phyloP scores from a whole-genome alignment of 1,284 basidiomycete genomes.

The Boletus hoseneyae region DNA sequence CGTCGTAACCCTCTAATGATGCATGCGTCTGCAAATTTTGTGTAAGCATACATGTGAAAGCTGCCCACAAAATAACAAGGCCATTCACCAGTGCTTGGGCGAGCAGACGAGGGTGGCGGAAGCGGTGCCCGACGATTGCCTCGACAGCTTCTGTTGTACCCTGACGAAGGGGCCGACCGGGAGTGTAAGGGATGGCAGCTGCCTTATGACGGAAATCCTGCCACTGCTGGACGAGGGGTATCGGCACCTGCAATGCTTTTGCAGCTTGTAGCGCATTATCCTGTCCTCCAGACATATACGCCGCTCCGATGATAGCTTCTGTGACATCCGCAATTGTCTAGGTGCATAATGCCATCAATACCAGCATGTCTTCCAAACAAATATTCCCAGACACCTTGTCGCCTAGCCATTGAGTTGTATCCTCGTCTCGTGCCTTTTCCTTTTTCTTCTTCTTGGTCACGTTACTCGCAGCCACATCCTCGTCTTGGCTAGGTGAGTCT shows the following conservation, averaged over 20 bases:
- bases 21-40: constrained; percentile 53
- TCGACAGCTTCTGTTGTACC: constrained; percentile 56
- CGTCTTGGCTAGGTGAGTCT: constrained; percentile 14
- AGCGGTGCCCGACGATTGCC: constrained; percentile 55
- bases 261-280: constrained; percentile 59
- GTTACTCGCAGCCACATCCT: constrained; percentile 26
- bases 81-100: constrained; percentile 64
- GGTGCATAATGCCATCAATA: constrained; percentile 13
- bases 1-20: constrained; percentile 52
- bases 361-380: constrained; percentile 8
- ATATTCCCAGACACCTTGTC: constrained; percentile 57
- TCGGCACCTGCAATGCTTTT: constrained; percentile 60
- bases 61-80: not conserved
- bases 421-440: constrained; percentile 46
- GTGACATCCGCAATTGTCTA: constrained; percentile 79
- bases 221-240: constrained; percentile 62
- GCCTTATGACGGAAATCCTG: constrained; percentile 60
- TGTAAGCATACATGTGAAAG: constrained; percentile 7
- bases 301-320: constrained; percentile 79
- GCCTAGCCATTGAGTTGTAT: constrained; percentile 57
- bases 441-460: constrained; percentile 38
- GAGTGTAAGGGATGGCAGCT: constrained; percentile 39
- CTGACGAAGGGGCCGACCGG: constrained; percentile 41
- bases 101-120: constrained; percentile 59
- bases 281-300: constrained; percentile 65